A percentile compares a stretch with the other conserved stretches of the same genome.
Conservation (phyloP, 2,329 filamentous ascomycete genomes). For the Botrytis fragariae region DNA sequence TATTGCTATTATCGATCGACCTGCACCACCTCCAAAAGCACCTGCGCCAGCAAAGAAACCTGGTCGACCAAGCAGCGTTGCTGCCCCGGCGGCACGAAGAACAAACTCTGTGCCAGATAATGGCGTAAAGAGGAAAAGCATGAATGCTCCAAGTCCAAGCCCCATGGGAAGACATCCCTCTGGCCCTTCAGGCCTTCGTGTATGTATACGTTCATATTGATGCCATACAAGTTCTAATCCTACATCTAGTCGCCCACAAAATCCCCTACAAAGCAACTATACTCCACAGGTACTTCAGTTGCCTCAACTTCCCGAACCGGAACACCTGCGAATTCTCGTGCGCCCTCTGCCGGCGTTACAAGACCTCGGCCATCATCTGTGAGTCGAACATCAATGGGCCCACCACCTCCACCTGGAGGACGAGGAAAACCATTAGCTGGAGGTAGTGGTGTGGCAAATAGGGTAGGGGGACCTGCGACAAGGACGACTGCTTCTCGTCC, state of each 20-base stretch:
- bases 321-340: constrained; percentile 57
- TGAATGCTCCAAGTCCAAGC: constrained; percentile 71
- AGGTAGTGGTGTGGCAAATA: constrained; percentile 38
- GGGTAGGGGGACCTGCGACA: constrained; percentile 25
- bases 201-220: constrained; percentile 39
- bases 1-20: constrained; percentile 57
- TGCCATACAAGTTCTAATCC: constrained; percentile 28
- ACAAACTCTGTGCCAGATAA: constrained; percentile 51
- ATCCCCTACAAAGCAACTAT: constrained; percentile 73
- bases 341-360: constrained; percentile 40
- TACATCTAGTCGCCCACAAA: constrained; percentile 66
- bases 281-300: constrained; percentile 51
- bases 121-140: constrained; percentile 63
- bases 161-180: constrained; percentile 60
- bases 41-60: constrained; percentile 39
- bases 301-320: constrained; percentile 59
- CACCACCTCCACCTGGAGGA: constrained; percentile 46
- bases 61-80: constrained; percentile 47
- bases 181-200: constrained; percentile 55
- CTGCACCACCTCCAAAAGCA: constrained; percentile 41
- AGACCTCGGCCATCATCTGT: constrained; percentile 57
- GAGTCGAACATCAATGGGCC: constrained; percentile 66
- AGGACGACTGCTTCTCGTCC: constrained; percentile 26
- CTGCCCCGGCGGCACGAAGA: constrained; percentile 39
- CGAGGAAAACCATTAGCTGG: constrained; percentile 42